Evolutionary conservation across 1,284 basidiomycete species (phyloP).

Genomic region (Athelia sp.): DNA sequence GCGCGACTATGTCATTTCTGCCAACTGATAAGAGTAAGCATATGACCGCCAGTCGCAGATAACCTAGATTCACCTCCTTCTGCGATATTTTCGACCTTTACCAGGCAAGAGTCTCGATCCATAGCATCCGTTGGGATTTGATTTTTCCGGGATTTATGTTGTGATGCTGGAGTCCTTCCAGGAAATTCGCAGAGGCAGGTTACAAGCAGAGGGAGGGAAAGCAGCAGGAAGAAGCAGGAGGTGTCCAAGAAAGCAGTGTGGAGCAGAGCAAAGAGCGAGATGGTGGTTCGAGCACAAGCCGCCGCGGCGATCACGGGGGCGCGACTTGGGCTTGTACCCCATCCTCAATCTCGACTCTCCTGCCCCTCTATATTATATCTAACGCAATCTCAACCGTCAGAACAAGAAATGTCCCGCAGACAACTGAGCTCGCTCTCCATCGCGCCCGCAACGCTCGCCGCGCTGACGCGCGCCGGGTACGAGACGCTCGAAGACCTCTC

Average conservation of each 20-base stretch:
- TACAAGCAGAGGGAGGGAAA: not conserved
- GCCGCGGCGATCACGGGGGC: not conserved
- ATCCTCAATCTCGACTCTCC: too few relatives aligned
- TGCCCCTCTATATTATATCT: too few relatives aligned
- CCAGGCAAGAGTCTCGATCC: constrained; percentile 29
- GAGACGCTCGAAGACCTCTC: constrained; percentile 43
- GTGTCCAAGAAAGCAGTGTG: not conserved
- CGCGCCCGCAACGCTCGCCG: constrained; percentile 31
- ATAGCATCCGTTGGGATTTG: not conserved
- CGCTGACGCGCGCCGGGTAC: constrained; percentile 44
- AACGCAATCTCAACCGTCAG: too few relatives aligned
- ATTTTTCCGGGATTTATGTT: too few relatives aligned
- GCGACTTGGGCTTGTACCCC: not conserved
- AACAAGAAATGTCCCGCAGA: constrained; percentile 17
- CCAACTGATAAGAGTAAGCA: constrained; percentile 26
- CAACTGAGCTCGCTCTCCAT: constrained; percentile 33
- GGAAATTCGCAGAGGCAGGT: too few relatives aligned
- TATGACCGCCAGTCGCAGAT: not conserved
- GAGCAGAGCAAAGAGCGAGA: not conserved
- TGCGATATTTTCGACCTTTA: constrained; percentile 40
- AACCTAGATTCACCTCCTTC: constrained; percentile 24
- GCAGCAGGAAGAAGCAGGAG: not conserved
- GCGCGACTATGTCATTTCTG: constrained; percentile 44
- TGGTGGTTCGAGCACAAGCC: constrained; percentile 1
- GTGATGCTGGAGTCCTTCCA: too few relatives aligned